Base-by-base conservation (phyloP, 1,139 yeast genomes). In the Suhomyces coccinellae region DNA sequence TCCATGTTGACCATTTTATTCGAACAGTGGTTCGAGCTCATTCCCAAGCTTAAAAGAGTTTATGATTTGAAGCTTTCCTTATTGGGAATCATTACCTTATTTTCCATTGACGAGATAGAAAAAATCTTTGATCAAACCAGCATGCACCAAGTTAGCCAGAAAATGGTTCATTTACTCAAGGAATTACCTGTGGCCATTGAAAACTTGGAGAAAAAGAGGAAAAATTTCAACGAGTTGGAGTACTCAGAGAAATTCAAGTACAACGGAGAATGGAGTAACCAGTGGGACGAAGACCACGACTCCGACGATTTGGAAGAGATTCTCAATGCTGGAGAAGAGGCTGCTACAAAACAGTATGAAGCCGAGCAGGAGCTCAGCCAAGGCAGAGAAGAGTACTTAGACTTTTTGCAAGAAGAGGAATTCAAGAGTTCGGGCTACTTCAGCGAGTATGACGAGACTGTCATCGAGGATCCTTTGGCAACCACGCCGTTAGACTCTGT, bases 381-480 rank as follows among this genome's bases (percentile, higher is more conserved):
- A 28, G 77, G 66, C 17, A 77, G 69, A 11, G 77, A 69, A 11
- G 78, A 67, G 4, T 79, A 73, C 49, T 64, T 73, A 44, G 69
- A 72, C 37, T 71, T 73, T 51, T 59, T 78, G 44, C 73, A 72
- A 41, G 65, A 65, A 39, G 79, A 75, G 55, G 71, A 74, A 42
- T 67, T 59, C 44, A 69, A 72, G 52, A 68, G 57, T 37, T 54
- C 63, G 5, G 75, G 66, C 22, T 71, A 66, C 45, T 73, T 66
- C 43, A 74, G 66, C 36, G 68, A 67, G 29, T 77, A 70, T 15
- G 81, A 80, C 38, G 88, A 82, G 22, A 82, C 75, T 33, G 63
- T 87, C 6, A 78, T 76, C 22, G 97, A 90, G 57, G 97, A 93
- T 63, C 91, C 96, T 3, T 74, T 88, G 52, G 79, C 86, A 3